Base-by-base conservation (phyloP, 2,329 filamentous ascomycete genomes). In the Macroventuria anomochaeta region DNA sequence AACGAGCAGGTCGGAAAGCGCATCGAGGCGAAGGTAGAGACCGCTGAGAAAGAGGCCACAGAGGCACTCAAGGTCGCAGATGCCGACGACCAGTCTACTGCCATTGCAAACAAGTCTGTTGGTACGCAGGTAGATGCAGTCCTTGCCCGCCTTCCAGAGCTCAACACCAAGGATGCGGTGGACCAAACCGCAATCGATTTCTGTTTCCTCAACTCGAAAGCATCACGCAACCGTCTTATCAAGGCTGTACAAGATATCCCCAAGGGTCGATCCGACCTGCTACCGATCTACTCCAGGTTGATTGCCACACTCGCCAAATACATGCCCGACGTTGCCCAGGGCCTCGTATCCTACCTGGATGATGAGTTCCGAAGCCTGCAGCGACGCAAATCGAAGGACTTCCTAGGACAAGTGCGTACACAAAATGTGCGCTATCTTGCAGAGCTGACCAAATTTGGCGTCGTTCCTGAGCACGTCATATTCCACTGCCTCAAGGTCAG, bases 401-500 rank as follows among this genome's bases (percentile, higher is more conserved):
- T 99, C 58, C 81, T 97, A 0, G 93, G 93, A 0, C 93, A 96
- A 75, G 92, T 97, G 41, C 89, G 95, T 36, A 88, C 96, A 63
- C 88, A 90, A 75, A 97, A 97, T 70, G 93, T 97, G 59, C 90
- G 96, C n/a, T 99, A 99, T 72, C 85, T 99, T 43, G 93, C 95
- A 7, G 95, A 99, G 76, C 79, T 99, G 70, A 99, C 95, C 54
- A 99, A 99, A 71, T 99, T 99, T 69, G 93, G 95, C 26, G 91
- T 97, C 26, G 95, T 99, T 7, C 95, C 96, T 0, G 95, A 99
- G 74, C 95, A 99, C 75, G 93, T 99, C 60, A 96, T 99, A 47
- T 99, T 99, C 71, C 95, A 99, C 71, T 99, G 95, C 71, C 85
- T 99, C 65, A 99, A 97, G 75, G 93, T 99, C 73, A 96, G 93